Evolutionary conservation across 2,329 filamentous ascomycete species (phyloP).

Genomic region (Fusarium foetens): DNA sequence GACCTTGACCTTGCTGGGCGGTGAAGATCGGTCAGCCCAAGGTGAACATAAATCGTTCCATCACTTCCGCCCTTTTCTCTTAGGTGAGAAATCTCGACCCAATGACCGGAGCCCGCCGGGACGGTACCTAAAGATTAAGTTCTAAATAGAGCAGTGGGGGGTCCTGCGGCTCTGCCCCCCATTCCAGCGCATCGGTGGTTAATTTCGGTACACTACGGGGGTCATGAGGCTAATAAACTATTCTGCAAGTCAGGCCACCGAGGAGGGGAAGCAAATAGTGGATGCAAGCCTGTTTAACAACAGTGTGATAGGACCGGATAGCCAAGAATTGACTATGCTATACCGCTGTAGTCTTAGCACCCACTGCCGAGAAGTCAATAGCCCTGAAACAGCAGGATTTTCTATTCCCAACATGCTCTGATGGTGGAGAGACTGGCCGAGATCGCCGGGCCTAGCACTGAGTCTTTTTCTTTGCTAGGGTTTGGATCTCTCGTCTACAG

Average conservation of each 20-base stretch:
- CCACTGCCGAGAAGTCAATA: not conserved
- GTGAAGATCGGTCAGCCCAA: not conserved
- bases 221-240: not conserved
- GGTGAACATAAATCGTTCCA: conserved; percentile 1
- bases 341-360: not conserved
- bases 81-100: not conserved
- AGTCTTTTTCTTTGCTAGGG: not conserved
- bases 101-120: not conserved
- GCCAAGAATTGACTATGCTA: not conserved
- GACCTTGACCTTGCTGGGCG: not conserved
- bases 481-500: not conserved
- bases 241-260: conserved; percentile 8
- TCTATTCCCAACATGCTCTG: not conserved
- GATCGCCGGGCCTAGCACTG: not conserved
- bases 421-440: not conserved
- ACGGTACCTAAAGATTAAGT: not conserved
- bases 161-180: not conserved
- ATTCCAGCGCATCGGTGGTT: not conserved
- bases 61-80: not conserved
- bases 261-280: not conserved
- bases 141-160: not conserved
- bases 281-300: rapidly evolving
- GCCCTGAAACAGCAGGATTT: not conserved
- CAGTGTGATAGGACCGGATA: not conserved
- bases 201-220: not conserved